Evolutionary conservation across 169 alveolate species (phyloP), one percentile per base, ranked within the genome.

Genomic region (Fabrea salina): DNA sequence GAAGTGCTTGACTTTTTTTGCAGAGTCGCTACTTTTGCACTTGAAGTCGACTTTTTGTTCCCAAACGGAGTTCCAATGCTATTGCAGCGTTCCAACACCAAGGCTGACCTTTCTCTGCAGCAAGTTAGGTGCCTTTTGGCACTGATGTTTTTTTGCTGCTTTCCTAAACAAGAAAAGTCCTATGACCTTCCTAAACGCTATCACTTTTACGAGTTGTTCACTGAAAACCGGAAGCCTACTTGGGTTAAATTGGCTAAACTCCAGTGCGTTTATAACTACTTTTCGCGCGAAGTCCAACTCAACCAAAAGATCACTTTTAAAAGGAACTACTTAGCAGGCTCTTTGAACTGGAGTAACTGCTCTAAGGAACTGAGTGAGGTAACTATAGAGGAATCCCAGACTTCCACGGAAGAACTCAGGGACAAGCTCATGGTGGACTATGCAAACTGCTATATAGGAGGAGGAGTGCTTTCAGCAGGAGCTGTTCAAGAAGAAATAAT

Each of bases 401-500:
- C 19, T 30, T n/a, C 50, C 13, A 43, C 35, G 25, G 78, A 68
- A 68, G 78, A 68, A 11, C 25, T 25, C 30, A 13, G 64, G 0
- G 78, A 68, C 39, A 19, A 68, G 16, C 25, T 68, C 19, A 68
- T 68, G 61, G 44, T 68, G 1, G 80, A 72, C 5, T 72, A 50
- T 51, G 80, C 80, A 11, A 72, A 72, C 33, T 16, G 11, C 7
- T 72, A 51, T 32, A 72, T 72, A 8, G 80, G 80, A 49, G 80
- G 80, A 4, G 80, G 80, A 32, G 72, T 33, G 0, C 41, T 72
- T 16, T 8, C 37, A 27, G 7, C 47, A 25, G 80, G 80, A 8
- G 27, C 27, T 16, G 80, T 72, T 47, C 54, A 72, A 51, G 80
- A 72, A 72, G 80, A 72, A 72, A 72, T 72, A 13, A 44, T 72